Evolutionary conservation across 495 filamentous ascomycete genomes (phyloP).

Genomic region (Penicilliopsis zonata): DNA sequence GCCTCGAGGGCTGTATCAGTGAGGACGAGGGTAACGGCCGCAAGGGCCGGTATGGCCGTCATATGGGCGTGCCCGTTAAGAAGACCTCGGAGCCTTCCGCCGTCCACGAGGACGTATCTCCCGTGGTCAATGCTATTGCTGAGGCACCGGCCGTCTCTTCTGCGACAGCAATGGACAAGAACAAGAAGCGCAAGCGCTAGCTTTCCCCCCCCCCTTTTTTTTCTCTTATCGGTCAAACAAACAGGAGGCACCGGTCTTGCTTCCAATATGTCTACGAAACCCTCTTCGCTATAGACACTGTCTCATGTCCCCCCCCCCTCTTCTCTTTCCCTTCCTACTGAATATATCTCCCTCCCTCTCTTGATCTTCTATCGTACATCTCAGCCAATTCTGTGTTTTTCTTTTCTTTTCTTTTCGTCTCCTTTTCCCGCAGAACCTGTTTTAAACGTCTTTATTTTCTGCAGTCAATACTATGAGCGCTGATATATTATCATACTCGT

Average conservation of each 20-base stretch:
- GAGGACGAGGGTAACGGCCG: conserved; percentile 95
- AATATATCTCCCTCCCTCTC: conserved; percentile 1
- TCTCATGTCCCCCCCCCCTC: not conserved
- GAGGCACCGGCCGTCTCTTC: too few species aligned
- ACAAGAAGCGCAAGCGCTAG: conserved; percentile 64
- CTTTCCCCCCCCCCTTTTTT: not conserved
- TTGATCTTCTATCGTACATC: not conserved
- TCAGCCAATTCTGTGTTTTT: too few species aligned
- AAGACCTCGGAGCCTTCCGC: conserved; percentile 37
- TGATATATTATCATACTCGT: too few species aligned
- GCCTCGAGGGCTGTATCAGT: conserved; percentile 83
- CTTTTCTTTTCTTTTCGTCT: too few species aligned
- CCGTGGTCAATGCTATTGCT: conserved; percentile 20
- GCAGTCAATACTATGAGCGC: conserved; percentile 1
- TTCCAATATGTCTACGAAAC: not conserved
- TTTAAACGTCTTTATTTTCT: too few species aligned
- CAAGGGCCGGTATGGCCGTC: conserved; percentile 89
- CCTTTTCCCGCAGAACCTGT: not conserved
- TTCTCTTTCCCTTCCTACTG: not conserved
- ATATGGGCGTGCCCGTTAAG: conserved; percentile 91
- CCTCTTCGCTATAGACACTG: not conserved
- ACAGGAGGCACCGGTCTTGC: not conserved
- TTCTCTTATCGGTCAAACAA: not conserved
- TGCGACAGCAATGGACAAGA: conserved; percentile 39
- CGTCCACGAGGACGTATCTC: conserved; percentile 18